Conservation (phyloP, 2,329 filamentous ascomycete genomes). For the Dactylellina drechsleri region DNA sequence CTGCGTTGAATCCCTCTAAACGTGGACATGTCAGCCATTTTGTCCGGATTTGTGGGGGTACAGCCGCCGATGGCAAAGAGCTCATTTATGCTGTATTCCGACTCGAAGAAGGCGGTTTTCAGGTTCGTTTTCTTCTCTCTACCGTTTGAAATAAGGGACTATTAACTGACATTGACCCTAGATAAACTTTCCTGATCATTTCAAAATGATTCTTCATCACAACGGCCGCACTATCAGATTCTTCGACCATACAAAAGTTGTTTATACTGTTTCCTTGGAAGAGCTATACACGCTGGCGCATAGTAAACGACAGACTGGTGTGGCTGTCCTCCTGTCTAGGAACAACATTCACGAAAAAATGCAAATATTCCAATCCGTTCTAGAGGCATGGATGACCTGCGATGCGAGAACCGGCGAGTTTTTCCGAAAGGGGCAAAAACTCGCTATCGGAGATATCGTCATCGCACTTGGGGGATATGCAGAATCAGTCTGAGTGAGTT, state of each 20-base stretch:
- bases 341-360: slow-evolving; percentile 57
- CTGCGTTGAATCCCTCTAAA: slow-evolving; percentile 21
- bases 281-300: slow-evolving; percentile 77
- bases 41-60: slow-evolving; percentile 40
- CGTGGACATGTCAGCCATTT: slow-evolving; percentile 57
- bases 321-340: slow-evolving; percentile 61
- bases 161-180: slow-evolving; percentile 61
- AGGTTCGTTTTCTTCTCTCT: slow-evolving; percentile 65
- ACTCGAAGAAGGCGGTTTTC: slow-evolving; percentile 81
- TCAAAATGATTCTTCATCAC: slow-evolving; percentile 80
- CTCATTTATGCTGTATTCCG: slow-evolving; percentile 57
- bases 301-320: slow-evolving; percentile 66
- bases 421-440: slow-evolving; percentile 53
- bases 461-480: slow-evolving; percentile 48
- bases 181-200: slow-evolving; percentile 90
- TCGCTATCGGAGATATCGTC: slow-evolving; percentile 50
- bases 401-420: slow-evolving; percentile 56
- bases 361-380: slow-evolving; percentile 57
- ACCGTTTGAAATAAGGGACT: slow-evolving; percentile 1
- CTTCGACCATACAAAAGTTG: slow-evolving; percentile 72
- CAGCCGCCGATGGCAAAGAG: slow-evolving; percentile 51
- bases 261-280: slow-evolving; percentile 75
- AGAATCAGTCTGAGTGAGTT: slow-evolving; percentile 23
- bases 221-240: slow-evolving; percentile 77
- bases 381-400: slow-evolving; percentile 57